Percentiles rank a stretch among this genome's conserved stretches.
Conservation (phyloP, 1,139 yeast species). For the Diutina pseudorugosa region DNA sequence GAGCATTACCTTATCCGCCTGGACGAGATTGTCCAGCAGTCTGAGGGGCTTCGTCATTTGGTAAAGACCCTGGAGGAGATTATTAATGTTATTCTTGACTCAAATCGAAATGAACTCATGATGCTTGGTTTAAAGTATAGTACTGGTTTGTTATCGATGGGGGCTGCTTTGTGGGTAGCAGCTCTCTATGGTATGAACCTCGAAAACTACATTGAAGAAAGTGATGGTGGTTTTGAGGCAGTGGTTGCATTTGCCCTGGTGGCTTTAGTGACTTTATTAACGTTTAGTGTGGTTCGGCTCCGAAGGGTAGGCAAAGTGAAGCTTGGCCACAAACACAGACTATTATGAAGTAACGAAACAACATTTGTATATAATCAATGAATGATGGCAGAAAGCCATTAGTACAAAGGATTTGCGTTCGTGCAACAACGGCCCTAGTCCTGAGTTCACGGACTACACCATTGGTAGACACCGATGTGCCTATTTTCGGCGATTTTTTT, state of each 20-base stretch:
- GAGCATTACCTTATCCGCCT: constrained; percentile 32
- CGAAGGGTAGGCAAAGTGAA: not conserved
- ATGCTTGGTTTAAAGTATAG: constrained; percentile 31
- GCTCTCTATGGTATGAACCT: constrained; percentile 35
- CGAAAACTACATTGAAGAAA: constrained; percentile 24
- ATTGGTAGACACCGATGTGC: no score
- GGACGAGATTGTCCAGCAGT: constrained; percentile 36
- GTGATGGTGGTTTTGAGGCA: constrained; percentile 25
- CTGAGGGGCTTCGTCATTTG: constrained; percentile 26
- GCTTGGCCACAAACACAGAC: not conserved
- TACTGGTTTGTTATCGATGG: constrained; percentile 30
- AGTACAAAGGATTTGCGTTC: no score
- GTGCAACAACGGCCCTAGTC: no score
- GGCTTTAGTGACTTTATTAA: not conserved
- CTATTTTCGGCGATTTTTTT: no score
- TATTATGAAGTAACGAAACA: not conserved
- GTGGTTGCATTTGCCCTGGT: constrained; percentile 12
- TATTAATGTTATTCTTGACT: constrained; percentile 32
- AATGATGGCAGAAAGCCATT: not conserved
- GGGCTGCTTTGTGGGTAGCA: constrained; percentile 25
- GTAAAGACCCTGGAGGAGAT: constrained; percentile 36
- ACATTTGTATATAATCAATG: not conserved
- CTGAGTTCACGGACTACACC: no score
- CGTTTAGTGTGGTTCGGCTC: not conserved
- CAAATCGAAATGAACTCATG: constrained; percentile 37